phyloP scores from a whole-genome alignment of 1,284 basidiomycete species.

The Cryptococcus sp. region DNA sequence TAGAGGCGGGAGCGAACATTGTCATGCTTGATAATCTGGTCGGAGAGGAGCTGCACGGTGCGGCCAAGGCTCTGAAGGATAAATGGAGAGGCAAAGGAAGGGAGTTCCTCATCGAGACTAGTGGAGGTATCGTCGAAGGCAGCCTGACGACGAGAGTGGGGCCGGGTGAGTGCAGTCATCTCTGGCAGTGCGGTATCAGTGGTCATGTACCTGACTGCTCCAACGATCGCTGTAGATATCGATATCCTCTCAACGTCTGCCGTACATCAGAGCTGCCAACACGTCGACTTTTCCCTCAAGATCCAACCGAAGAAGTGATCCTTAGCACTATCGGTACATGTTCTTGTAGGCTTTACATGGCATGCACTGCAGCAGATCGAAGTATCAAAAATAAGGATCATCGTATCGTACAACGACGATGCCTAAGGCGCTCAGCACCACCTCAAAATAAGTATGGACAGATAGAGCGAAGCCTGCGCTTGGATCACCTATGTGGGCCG shows the following conservation, averaged over 20 bases:
- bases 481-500: no score
- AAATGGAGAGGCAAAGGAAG: constrained; percentile 59
- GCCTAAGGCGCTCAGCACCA: no score
- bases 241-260: constrained; percentile 91
- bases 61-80: constrained; percentile 70
- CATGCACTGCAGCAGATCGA: not conserved
- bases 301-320: constrained; percentile 62
- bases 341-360: no score
- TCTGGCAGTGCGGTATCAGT: not conserved
- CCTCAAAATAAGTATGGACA: no score
- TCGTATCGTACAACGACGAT: no score
- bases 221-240: constrained; percentile 65
- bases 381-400: not conserved
- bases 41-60: constrained; percentile 67
- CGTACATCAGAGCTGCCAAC: constrained; percentile 83
- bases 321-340: no score
- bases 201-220: not conserved
- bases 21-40: constrained; percentile 98
- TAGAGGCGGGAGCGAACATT: constrained; percentile 93
- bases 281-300: constrained; percentile 93
- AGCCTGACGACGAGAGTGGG: constrained; percentile 57
- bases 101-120: constrained; percentile 86
- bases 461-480: no score
- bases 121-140: constrained; percentile 84
- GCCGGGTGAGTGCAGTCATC: constrained; percentile 27